Evolutionary conservation across 192 early-diverging fungal genomes (phyloP), one percentile per base, ranked within the genome.

Genomic region (Spizellomyces punctatus): DNA sequence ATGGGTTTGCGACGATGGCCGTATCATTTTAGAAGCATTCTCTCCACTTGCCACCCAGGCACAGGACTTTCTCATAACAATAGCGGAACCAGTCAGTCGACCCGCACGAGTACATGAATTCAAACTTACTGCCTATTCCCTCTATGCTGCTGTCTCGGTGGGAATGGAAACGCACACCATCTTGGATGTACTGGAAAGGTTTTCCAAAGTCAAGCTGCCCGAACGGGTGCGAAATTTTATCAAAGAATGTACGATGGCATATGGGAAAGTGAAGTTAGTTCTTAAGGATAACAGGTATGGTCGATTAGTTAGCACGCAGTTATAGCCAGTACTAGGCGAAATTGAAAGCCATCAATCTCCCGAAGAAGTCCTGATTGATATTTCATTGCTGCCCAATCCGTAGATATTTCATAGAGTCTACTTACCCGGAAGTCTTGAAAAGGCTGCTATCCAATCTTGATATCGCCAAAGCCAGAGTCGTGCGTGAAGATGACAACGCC

Each of bases 71-170:
- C 78, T 99, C 14, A 93, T 95, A 55, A 94, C 97, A 21, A 98
- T 99, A 61, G 91, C 93, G 62, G 97, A 99, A 76, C 95, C 95
- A 45, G 88, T 96, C 14, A 76, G 78, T 19, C 52, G 80, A 56
- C 80, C 80, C 5, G 42, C 77, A 12, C 84, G 90, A 58, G 90
- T 95, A 45, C 93, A 95, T 54, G 97, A 99, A 77, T 99, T 96
- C 84, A 94, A 95, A 76, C 81, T 99, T 46, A 99, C 96, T 1
- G 85, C 95, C 6, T 96, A 95, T 72, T 96, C 95, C 44, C 82
- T 99, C 7, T 98, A 99, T 75, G 97, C 97, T 16, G 96, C 97
- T 16, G 97, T 99, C 6, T 96, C 95, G 22, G 96, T 99, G 0
- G 97, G 97, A 3, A 85, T 99, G 74, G 92, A 96, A 72, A 97